These are phyloP conservation scores for Yarrowia porcina DNA, from an alignment of 805 yeast genomes.

Conservation along the genomic window DNA sequence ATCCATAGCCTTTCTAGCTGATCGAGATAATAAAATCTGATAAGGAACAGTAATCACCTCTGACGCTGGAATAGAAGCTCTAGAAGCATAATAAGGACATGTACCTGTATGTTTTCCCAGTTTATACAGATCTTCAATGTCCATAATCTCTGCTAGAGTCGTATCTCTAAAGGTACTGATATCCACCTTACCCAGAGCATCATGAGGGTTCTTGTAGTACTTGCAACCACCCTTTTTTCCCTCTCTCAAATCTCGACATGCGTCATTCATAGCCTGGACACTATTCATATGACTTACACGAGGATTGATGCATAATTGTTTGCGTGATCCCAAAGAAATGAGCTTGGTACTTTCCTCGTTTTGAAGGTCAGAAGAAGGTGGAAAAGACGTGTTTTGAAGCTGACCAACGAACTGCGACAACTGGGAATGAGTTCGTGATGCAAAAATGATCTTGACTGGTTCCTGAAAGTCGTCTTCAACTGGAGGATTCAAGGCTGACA, in stretches of 20 bases:
- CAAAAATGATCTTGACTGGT: slow-evolving; percentile 56
- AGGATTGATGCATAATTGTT: slow-evolving; percentile 77
- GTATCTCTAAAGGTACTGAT: slow-evolving; percentile 50
- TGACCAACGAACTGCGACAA: slow-evolving; percentile 76
- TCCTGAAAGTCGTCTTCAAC: slow-evolving; percentile 27
- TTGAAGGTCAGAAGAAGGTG: slow-evolving; percentile 38
- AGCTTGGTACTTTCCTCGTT: slow-evolving; percentile 57
- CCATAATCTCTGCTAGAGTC: slow-evolving; percentile 56
- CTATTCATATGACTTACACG: slow-evolving; percentile 51
- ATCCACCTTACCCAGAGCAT: slow-evolving; percentile 37
- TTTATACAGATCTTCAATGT: slow-evolving; percentile 71
- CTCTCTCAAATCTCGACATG: slow-evolving; percentile 69
- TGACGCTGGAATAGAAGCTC: slow-evolving; percentile 53
- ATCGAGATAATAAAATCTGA: slow-evolving; percentile 64
- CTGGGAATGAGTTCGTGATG: slow-evolving; percentile 92
- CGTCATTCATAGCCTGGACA: slow-evolving; percentile 65
- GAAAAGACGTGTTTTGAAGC: slow-evolving; percentile 14
- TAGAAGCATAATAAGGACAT: slow-evolving; percentile 80
- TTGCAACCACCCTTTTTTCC: slow-evolving; percentile 42
- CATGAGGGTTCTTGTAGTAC: slow-evolving; percentile 41
- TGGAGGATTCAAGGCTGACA: neutral
- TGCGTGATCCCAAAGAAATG: slow-evolving; percentile 75
- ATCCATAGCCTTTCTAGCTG: slow-evolving; percentile 57
- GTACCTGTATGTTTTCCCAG: slow-evolving; percentile 56
- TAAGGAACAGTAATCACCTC: slow-evolving; percentile 86